These are phyloP conservation scores for Malassezia restricta DNA, from an alignment of 1,284 basidiomycete species.

Conservation along the genomic window DNA sequence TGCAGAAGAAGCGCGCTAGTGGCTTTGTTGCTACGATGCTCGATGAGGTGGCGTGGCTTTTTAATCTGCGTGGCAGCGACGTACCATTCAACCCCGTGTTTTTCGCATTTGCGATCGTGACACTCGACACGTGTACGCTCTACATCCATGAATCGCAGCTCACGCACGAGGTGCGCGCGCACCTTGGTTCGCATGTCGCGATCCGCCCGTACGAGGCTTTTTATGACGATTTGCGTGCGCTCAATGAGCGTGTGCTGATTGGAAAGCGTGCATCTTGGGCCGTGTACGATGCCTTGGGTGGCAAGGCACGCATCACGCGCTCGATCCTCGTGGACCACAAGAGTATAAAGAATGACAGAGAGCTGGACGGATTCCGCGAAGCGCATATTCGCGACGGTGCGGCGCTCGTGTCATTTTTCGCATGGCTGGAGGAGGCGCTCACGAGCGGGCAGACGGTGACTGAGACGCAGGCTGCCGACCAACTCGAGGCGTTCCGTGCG, in stretches of 20 bases:
- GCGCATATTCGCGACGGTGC: constrained; percentile 80
- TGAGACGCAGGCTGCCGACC: constrained; percentile 69
- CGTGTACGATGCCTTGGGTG: constrained; percentile 40
- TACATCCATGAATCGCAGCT: constrained; percentile 63
- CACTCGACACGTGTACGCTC: constrained; percentile 55
- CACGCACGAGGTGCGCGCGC: constrained; percentile 52
- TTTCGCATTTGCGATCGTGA: constrained; percentile 78
- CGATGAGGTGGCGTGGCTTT: constrained; percentile 55
- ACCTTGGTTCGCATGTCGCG: constrained; percentile 55
- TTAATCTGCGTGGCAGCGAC: constrained; percentile 84
- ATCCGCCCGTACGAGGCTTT: constrained; percentile 57
- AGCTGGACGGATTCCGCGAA: constrained; percentile 79
- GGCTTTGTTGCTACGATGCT: constrained; percentile 43
- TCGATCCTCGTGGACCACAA: constrained; percentile 67
- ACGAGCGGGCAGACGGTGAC: constrained; percentile 56
- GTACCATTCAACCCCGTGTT: constrained; percentile 88
- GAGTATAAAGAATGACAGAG: constrained; percentile 73
- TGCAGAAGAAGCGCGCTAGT: constrained; percentile 25
- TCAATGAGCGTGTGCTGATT: constrained; percentile 27
- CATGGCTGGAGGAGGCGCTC: constrained; percentile 82
- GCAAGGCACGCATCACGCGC: constrained; percentile 27
- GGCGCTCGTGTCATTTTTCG: constrained; percentile 66
- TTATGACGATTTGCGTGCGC: constrained; percentile 31
- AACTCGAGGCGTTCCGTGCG: constrained; percentile 69
- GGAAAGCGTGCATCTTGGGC: constrained; percentile 39